Conservation (phyloP, 768 basidiomycete species). For the Holtermannia corniformis region DNA sequence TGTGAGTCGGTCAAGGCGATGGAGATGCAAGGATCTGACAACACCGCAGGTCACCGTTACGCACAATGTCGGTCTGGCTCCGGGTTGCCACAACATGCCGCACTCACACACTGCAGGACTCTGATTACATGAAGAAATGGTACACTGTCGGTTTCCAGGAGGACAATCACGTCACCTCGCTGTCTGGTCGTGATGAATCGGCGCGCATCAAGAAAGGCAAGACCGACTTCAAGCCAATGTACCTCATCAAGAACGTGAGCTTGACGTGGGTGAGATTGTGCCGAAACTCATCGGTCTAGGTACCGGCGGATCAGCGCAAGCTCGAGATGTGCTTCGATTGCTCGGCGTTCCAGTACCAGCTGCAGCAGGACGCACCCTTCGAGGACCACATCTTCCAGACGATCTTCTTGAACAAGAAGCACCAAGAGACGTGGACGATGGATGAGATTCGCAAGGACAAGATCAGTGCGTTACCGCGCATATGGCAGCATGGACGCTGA, state of each 20-base stretch:
- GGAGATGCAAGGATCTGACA: too few species aligned
- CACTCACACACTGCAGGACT: conserved; percentile 18
- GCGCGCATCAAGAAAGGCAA: conserved; percentile 33
- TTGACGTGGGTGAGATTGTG: too few species aligned
- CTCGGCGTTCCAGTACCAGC: conserved; percentile 39
- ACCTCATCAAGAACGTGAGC: conserved; percentile 44
- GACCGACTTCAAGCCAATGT: conserved; percentile 44
- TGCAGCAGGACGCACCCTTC: conserved; percentile 30
- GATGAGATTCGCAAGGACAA: conserved; percentile 44
- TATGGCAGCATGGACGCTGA: neutral
- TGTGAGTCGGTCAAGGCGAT: too few species aligned
- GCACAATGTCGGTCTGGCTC: conserved; percentile 39
- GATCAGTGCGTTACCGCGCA: conserved; percentile 35
- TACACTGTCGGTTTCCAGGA: conserved; percentile 40
- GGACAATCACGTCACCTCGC: conserved; percentile 25
- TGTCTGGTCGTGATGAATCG: conserved; percentile 42
- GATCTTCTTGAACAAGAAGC: conserved; percentile 45
- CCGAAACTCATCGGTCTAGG: too few species aligned
- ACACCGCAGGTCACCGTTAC: conserved; percentile 50
- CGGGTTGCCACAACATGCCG: neutral
- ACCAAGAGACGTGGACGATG: conserved; percentile 41
- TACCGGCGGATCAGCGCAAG: conserved; percentile 33
- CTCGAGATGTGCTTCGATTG: conserved; percentile 44
- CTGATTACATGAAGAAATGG: conserved; percentile 42
- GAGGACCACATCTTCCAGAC: conserved; percentile 45